phyloP scores from a whole-genome alignment of 306 rosid species.

The Sphenostylis stenocarpa region DNA sequence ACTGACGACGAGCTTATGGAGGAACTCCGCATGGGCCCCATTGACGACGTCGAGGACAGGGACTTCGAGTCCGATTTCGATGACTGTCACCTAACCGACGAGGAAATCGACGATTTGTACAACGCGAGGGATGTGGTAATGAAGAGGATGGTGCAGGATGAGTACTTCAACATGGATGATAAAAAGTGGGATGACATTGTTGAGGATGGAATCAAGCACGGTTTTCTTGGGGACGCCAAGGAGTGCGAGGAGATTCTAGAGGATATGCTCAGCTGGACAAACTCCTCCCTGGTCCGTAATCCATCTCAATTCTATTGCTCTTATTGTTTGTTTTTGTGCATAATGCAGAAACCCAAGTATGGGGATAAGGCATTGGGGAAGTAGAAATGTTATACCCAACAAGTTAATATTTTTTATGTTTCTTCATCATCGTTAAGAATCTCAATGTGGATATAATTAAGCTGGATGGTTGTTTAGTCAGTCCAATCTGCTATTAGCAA shows the following conservation, averaged over 20 bases:
- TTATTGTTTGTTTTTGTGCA: neutral
- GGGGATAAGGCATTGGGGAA: too few species aligned
- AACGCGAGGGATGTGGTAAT: slow-evolving; percentile 54
- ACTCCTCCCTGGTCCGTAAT: slow-evolving; percentile 53
- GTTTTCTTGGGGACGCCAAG: slow-evolving; percentile 43
- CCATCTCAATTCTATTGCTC: neutral
- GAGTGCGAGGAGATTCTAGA: slow-evolving; percentile 57
- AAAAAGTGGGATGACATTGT: slow-evolving; percentile 51
- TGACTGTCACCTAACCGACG: slow-evolving; percentile 53
- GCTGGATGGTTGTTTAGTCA: neutral
- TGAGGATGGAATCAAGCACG: slow-evolving; percentile 52
- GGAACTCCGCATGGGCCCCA: slow-evolving; percentile 48
- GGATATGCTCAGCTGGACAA: slow-evolving; percentile 64
- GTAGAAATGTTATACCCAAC: too few species aligned
- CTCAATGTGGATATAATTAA: neutral
- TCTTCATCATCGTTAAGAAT: neutral
- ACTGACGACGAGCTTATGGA: slow-evolving; percentile 77
- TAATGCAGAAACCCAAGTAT: too few species aligned
- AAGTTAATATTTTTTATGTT: neutral
- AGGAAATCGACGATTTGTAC: slow-evolving; percentile 73
- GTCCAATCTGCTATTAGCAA: neutral
- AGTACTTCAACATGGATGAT: slow-evolving; percentile 59
- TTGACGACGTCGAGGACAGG: slow-evolving; percentile 45
- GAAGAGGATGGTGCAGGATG: slow-evolving; percentile 54
- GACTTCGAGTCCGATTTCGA: slow-evolving; percentile 73